Percentiles rank a stretch among this genome's conserved stretches.
Evolutionary conservation across 2,329 filamentous ascomycete genomes (phyloP).

Genomic region (Amauroascus verrucosus): DNA sequence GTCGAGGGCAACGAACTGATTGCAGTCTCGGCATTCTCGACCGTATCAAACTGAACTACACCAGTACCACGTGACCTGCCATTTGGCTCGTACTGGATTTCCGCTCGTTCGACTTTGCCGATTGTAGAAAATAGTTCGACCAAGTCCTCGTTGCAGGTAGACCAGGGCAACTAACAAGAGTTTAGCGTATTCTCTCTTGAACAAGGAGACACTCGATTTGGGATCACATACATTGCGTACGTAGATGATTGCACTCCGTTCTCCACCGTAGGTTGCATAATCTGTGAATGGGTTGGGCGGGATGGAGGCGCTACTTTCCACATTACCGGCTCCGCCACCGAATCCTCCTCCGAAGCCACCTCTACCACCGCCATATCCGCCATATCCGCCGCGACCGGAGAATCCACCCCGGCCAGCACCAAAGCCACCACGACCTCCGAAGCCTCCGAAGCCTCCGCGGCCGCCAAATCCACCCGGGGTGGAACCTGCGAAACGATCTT

Average conservation of each 20-base stretch:
- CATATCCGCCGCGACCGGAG: slow-evolving; percentile 42
- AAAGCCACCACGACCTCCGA: slow-evolving; percentile 45
- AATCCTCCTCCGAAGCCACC: slow-evolving; percentile 41
- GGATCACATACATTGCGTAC: slow-evolving; percentile 74
- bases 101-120: slow-evolving; percentile 94
- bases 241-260: slow-evolving; percentile 75
- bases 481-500: slow-evolving; percentile 71
- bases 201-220: background rate
- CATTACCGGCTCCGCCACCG: slow-evolving; percentile 31
- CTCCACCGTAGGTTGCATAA: slow-evolving; percentile 74
- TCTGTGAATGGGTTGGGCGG: slow-evolving; percentile 85
- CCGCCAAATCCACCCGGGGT: slow-evolving; percentile 37
- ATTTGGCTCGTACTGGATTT: slow-evolving; percentile 97
- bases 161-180: slow-evolving; percentile 74
- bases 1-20: slow-evolving; percentile 48
- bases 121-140: slow-evolving; percentile 96
- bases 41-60: slow-evolving; percentile 83
- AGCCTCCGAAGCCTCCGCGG: slow-evolving; percentile 30
- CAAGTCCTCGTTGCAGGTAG: slow-evolving; percentile 94
- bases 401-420: slow-evolving; percentile 48
- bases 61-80: slow-evolving; percentile 89
- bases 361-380: slow-evolving; percentile 45
- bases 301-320: slow-evolving; percentile 40
- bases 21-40: slow-evolving; percentile 78
- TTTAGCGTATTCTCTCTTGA: slow-evolving; percentile 20